These are phyloP conservation scores for Paspalum notatum DNA, from an alignment of 176 grass and related monocot genomes.

Conservation along the genomic window DNA sequence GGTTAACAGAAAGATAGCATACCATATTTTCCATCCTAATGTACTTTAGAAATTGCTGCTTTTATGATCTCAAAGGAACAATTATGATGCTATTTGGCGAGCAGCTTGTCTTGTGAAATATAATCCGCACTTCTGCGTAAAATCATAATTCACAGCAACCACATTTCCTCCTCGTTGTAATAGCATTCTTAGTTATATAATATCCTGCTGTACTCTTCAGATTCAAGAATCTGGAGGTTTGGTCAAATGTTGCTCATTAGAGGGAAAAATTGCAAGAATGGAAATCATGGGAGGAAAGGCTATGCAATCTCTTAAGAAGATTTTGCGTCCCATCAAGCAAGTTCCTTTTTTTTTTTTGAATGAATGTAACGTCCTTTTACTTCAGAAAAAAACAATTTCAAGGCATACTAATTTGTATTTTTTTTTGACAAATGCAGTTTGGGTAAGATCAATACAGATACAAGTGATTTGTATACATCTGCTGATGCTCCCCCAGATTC, in stretches of 20 bases:
- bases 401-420: conserved; percentile 19
- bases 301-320: conserved; percentile 62
- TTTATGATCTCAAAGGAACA: conserved; percentile 13
- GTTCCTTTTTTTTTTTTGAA: conserved; percentile 9
- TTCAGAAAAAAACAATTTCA: neutral
- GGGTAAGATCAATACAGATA: conserved; percentile 37
- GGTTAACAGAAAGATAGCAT: conserved; percentile 3
- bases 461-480: conserved; percentile 38
- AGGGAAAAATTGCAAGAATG: conserved; percentile 77
- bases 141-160: neutral
- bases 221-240: conserved; percentile 49
- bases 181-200: conserved; percentile 16
- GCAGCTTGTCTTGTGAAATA: conserved; percentile 24
- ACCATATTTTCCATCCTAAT: conserved; percentile 15
- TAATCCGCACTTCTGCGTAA: conserved; percentile 11
- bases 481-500: conserved; percentile 31
- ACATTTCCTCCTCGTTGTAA: conserved; percentile 10
- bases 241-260: conserved; percentile 57
- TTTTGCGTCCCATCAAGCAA: conserved; percentile 62
- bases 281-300: conserved; percentile 79
- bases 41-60: neutral
- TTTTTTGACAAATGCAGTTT: conserved; percentile 32
- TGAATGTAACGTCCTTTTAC: neutral
- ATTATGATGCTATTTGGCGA: conserved; percentile 10
- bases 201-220: conserved; percentile 42